Base-by-base conservation (phyloP, 768 basidiomycete species). In the Glaciozyma antarctica region DNA sequence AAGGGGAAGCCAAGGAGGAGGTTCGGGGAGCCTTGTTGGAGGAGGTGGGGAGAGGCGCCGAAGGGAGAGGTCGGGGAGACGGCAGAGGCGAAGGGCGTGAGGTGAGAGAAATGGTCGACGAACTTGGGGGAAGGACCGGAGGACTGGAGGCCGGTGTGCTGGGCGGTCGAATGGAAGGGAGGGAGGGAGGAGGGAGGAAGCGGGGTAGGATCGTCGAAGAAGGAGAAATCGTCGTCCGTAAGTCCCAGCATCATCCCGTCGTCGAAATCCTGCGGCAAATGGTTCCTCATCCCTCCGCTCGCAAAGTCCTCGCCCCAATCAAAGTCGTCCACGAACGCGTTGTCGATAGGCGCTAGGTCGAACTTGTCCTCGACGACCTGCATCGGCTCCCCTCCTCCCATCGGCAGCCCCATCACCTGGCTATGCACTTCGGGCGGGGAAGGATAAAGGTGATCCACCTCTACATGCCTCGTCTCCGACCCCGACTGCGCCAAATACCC, bases 191-290 rank as follows among this genome's bases (percentile, higher is more conserved):
- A n/a, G 24, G n/a, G 26, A 24, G 41, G 41, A 15, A n/a, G 28
- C 21, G 62, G 47, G 19, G 51, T 24, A 9, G 65, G 63, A 12
- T 60, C 60, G 45, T 70, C 69, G 58, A 70, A 70, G 51, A 67
- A 70, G 3, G 69, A 70, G 15, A 70, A 70, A 58, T 70, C 69
- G 58, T 70, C 69, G 57, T 70, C 69, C 3, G 65, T 70, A 21
- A 70, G 55, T 12, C 58, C 58, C 34, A 67, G 63, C n/a, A 70
- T 44, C 44, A 67, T 57, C 1, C 61, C 58, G 48, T 70, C 69
- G 54, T 70, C 69, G 45, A 28, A 67, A 8, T 62, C 63, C 8
- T 54, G 26, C 19, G 22, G 17, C 3, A 47, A 16, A 8, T 24
- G 10, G 28, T 43, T n/a, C 28, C 15, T 9, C n/a, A 34, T 32